Evolutionary conservation across 2,329 filamentous ascomycete species (phyloP), one percentile per base, ranked within the genome.

Genomic region (Fusarium sp.): DNA sequence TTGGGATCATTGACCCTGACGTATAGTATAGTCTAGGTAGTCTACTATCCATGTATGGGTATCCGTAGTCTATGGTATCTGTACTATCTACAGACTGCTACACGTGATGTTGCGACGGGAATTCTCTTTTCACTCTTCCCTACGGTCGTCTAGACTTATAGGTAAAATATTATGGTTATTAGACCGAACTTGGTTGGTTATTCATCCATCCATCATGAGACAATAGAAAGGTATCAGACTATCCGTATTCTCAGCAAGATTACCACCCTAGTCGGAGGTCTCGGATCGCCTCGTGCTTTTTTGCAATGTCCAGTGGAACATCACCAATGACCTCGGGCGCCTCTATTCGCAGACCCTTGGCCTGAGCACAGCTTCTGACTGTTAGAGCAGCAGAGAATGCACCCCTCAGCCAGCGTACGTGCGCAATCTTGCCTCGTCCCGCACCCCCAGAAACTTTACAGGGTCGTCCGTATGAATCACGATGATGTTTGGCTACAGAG

Each of bases 1-100:
- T 61, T 68, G 67, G 66, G 71, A 63, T 70, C 18, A 38, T 38
- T 38, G 34, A 66, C 60, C 53, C 55, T 49, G 46, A 68, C 58
- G 57, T 66, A 57, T 60, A 51, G 50, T 60, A 9, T 6, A 52
- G 15, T 34, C 15, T 32, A 32, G n/a, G 6, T 18, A 34, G 30
- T 27, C 27, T 27, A 27, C 27, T 27, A 27, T 27, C 27, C 27
- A 27, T 27, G 27, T 27, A 11, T 27, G 27, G 27, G 27, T 27
- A 27, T 27, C 27, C 9, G 15, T 62, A 47, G 51, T 61, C 16
- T 7, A 53, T 6, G 9, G 24, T 40, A 52, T 32, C 22, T 50
- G 22, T 50, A 54, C 24, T 25, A 25, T 25, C 24, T 25, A 25
- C 24, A 25, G 6, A 25, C 22, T 51, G 12, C 8, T 9, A 57